These are phyloP conservation scores for Aquilaria sinensis DNA, from an alignment of 345 rosid genomes.

Conservation along the genomic window DNA sequence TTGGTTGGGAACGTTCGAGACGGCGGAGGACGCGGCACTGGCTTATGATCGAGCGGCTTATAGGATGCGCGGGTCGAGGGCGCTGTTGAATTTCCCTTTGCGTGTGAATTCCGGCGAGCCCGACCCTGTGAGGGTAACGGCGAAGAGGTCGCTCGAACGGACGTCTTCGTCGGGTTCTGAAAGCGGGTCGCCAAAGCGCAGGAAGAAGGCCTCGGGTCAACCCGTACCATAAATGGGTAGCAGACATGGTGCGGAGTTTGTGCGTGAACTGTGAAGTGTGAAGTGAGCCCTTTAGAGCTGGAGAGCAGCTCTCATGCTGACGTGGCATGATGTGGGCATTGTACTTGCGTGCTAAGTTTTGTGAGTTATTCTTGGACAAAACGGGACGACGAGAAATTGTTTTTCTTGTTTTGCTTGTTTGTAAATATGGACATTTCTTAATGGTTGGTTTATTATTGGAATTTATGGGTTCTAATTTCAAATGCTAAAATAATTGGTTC, in stretches of 20 bases:
- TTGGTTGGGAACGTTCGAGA: slow-evolving; percentile 97
- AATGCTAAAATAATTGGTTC: no score
- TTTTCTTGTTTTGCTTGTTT: not conserved
- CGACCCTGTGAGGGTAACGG: slow-evolving; percentile 81
- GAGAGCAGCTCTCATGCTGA: slow-evolving; percentile 20
- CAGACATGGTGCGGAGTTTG: not conserved
- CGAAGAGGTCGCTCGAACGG: slow-evolving; percentile 59
- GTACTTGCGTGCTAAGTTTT: no score
- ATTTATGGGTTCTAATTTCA: no score
- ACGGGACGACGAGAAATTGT: no score
- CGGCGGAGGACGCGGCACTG: slow-evolving; percentile 96
- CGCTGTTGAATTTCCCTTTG: slow-evolving; percentile 81
- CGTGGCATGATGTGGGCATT: not conserved
- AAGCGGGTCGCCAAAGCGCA: slow-evolving; percentile 48
- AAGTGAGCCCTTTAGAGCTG: slow-evolving; percentile 32
- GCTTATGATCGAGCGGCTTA: slow-evolving; percentile 96
- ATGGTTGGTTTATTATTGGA: not conserved
- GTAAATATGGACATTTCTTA: slow-evolving; percentile 7
- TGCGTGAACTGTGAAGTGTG: slow-evolving; percentile 26
- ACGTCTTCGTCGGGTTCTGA: slow-evolving; percentile 36
- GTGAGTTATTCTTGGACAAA: no score
- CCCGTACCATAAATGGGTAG: slow-evolving; percentile 20
- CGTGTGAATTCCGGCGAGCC: slow-evolving; percentile 95
- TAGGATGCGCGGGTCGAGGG: slow-evolving; percentile 95
- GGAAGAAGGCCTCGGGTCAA: slow-evolving; percentile 35